Percentiles rank a stretch among this genome's conserved stretches.
Conservation (phyloP, 2,329 filamentous ascomycete genomes). For the Alternaria sp. region DNA sequence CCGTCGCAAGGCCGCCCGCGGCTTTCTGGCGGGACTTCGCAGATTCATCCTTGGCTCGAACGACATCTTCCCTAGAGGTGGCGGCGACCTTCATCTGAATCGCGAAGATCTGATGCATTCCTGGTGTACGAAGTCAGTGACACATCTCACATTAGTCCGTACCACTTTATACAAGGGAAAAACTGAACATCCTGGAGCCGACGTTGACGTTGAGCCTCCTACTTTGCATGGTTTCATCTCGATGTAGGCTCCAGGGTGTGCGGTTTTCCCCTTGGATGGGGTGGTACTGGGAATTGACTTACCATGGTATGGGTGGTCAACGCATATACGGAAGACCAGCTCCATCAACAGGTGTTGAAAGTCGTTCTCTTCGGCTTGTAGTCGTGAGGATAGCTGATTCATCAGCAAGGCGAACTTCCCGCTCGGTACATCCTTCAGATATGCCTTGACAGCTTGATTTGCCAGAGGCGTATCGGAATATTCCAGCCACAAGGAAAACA, state of each 20-base stretch:
- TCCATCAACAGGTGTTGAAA: slow-evolving; percentile 80
- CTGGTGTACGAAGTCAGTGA: not conserved
- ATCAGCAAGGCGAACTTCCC: slow-evolving; percentile 91
- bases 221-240: not conserved
- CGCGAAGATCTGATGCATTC: slow-evolving; percentile 96
- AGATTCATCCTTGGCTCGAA: slow-evolving; percentile 73
- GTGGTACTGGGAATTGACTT: not conserved
- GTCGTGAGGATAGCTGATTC: slow-evolving; percentile 94
- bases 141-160: accelerated
- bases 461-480: slow-evolving; percentile 76
- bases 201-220: not conserved
- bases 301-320: slow-evolving; percentile 90
- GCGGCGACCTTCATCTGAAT: slow-evolving; percentile 59
- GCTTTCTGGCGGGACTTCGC: slow-evolving; percentile 76
- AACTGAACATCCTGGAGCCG: not conserved
- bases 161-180: not conserved
- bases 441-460: slow-evolving; percentile 75
- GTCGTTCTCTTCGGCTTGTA: slow-evolving; percentile 70
- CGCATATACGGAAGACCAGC: slow-evolving; percentile 82
- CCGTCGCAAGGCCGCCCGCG: slow-evolving; percentile 70
- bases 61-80: slow-evolving; percentile 54
- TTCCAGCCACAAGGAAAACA: slow-evolving; percentile 93
- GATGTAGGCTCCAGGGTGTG: not conserved
- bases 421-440: slow-evolving; percentile 78
- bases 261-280: not conserved